These are phyloP conservation scores for Ascochyta viciae-villosae DNA, from an alignment of 2,329 filamentous ascomycete genomes.

Conservation along the genomic window DNA sequence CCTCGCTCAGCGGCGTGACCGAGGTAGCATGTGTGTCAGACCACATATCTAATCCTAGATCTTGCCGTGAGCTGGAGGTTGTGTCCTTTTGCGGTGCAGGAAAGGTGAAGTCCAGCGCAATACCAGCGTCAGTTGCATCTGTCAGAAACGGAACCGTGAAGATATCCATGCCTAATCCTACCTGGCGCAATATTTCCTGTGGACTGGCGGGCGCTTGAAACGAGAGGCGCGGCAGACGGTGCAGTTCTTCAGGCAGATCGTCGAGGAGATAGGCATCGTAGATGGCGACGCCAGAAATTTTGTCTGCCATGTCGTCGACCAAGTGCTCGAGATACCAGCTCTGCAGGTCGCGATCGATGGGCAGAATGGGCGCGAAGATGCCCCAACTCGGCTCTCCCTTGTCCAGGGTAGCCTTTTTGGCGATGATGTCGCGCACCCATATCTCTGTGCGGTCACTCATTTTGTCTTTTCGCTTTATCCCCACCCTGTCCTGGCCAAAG, in stretches of 20 bases:
- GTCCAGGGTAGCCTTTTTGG: constrained; percentile 46
- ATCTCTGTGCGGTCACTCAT: constrained; percentile 87
- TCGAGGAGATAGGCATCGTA: constrained; percentile 76
- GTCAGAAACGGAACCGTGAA: constrained; percentile 80
- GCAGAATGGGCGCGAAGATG: constrained; percentile 72
- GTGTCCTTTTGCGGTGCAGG: constrained; percentile 52
- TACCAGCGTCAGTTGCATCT: constrained; percentile 78
- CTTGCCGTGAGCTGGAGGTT: constrained; percentile 21
- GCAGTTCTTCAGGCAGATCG: constrained; percentile 68
- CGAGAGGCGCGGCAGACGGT: constrained; percentile 73
- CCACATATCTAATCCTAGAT: constrained; percentile 83
- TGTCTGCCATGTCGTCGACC: constrained; percentile 64
- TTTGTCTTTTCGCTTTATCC: constrained; percentile 76
- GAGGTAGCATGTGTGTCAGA: constrained; percentile 64
- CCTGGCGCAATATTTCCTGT: constrained; percentile 76
- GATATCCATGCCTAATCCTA: constrained; percentile 80
- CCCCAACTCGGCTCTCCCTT: constrained; percentile 35
- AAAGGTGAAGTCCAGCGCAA: constrained; percentile 82
- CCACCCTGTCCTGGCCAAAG: constrained; percentile 62
- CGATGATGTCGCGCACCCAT: constrained; percentile 77
- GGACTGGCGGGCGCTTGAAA: constrained; percentile 74
- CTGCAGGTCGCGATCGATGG: constrained; percentile 77
- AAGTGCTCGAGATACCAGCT: constrained; percentile 80
- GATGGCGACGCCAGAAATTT: constrained; percentile 72
- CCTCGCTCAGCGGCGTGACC: constrained; percentile 64